Conservation (phyloP, 768 basidiomycete species). For the Exsudoporus frostii region DNA sequence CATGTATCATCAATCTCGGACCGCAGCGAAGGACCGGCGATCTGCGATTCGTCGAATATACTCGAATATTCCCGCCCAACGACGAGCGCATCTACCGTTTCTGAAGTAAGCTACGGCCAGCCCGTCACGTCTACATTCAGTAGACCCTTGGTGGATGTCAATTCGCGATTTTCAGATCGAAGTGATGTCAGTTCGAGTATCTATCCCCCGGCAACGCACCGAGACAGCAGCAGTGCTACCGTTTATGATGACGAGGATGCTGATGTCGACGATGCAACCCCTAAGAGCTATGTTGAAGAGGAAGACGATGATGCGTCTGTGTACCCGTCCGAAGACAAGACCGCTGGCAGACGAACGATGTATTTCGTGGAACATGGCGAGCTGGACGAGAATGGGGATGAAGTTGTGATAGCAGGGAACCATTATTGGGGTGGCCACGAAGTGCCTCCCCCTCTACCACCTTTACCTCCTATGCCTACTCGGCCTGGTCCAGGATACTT, state of each 20-base stretch:
- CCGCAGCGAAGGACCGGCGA: slow-evolving; percentile 9
- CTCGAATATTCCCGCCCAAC: slow-evolving; percentile 17
- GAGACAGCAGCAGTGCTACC: slow-evolving; percentile 15
- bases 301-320: slow-evolving; percentile 31
- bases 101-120: slow-evolving; percentile 22
- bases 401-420: slow-evolving; percentile 16
- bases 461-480: slow-evolving; percentile 12
- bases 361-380: slow-evolving; percentile 31
- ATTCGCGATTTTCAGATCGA: slow-evolving; percentile 21
- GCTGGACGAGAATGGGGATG: slow-evolving; percentile 21
- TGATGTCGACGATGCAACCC: slow-evolving; percentile 15
- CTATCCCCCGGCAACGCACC: slow-evolving; percentile 16
- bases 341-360: slow-evolving; percentile 34
- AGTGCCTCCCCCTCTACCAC: slow-evolving; percentile 20
- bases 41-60: slow-evolving; percentile 7
- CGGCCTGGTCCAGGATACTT: slow-evolving; percentile 29
- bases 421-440: slow-evolving; percentile 19
- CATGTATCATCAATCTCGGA: slow-evolving; percentile 18
- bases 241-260: slow-evolving; percentile 24
- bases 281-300: slow-evolving; percentile 13
- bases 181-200: slow-evolving; percentile 17
- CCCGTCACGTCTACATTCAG: slow-evolving; percentile 6
- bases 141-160: not conserved
- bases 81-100: slow-evolving; percentile 19
- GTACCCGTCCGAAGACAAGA: slow-evolving; percentile 31